Conservation (phyloP, 805 yeast species). For the Candida vaughaniae region DNA sequence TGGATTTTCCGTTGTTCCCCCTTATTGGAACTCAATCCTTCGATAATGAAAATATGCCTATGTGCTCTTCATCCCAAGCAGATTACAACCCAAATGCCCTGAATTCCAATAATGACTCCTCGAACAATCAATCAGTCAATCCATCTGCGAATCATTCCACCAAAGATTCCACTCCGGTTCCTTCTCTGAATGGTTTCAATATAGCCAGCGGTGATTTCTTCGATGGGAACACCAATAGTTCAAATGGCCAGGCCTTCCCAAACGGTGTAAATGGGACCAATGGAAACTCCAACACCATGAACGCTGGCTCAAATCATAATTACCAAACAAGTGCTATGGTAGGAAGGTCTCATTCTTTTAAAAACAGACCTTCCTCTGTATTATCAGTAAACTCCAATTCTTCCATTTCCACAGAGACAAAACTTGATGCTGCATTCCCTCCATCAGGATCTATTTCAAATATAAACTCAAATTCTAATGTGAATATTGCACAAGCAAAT, state of each 20-base stretch:
- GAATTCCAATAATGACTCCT: background rate
- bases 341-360: constrained; percentile 9
- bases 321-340: background rate
- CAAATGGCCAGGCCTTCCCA: background rate
- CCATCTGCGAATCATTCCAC: background rate
- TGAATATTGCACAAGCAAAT: constrained; percentile 1
- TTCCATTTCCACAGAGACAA: constrained; percentile 18
- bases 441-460: constrained; percentile 10
- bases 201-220: constrained; percentile 1
- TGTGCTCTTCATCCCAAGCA: constrained; percentile 19
- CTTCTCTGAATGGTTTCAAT: constrained; percentile 3
- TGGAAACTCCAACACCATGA: background rate
- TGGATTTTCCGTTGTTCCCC: constrained; percentile 40
- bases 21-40: constrained; percentile 39
- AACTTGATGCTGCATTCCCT: constrained; percentile 13
- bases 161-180: constrained; percentile 5
- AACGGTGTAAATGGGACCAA: background rate
- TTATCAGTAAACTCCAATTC: constrained; percentile 39
- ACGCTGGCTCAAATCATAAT: background rate
- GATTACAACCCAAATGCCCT: background rate
- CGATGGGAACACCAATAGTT: background rate
- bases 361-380: constrained; percentile 38
- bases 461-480: constrained; percentile 3
- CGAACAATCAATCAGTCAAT: background rate
- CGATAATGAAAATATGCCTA: constrained; percentile 35